Conservation (phyloP, 208 protist genomes). For the Wallacemonas sp. region DNA sequence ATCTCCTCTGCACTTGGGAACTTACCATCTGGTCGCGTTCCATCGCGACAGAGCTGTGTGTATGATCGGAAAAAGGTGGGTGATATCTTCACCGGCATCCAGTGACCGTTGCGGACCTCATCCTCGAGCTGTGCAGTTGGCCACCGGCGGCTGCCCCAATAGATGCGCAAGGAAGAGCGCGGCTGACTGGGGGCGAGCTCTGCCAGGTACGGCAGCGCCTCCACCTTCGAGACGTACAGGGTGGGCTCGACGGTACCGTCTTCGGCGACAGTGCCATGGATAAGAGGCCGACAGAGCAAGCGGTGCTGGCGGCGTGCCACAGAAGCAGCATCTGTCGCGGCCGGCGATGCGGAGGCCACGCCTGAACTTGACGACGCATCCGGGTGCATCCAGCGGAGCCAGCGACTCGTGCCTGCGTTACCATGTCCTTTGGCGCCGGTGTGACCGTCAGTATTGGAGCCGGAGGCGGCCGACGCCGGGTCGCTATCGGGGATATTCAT, state of each 20-base stretch:
- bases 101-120: slow-evolving; percentile 85
- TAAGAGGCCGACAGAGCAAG: slow-evolving; percentile 67
- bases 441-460: background rate
- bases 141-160: slow-evolving; percentile 88
- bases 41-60: slow-evolving; percentile 19
- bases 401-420: slow-evolving; percentile 1
- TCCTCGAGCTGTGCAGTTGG: slow-evolving; percentile 67
- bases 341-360: background rate
- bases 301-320: slow-evolving; percentile 32
- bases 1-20: slow-evolving; percentile 77
- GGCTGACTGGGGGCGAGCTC: slow-evolving; percentile 63
- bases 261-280: slow-evolving; percentile 38
- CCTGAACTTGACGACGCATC: background rate
- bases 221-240: slow-evolving; percentile 76
- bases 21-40: slow-evolving; percentile 24
- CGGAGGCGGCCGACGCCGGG: slow-evolving; percentile 9
- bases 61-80: slow-evolving; percentile 81
- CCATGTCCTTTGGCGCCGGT: background rate
- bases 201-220: slow-evolving; percentile 80
- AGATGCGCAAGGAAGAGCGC: slow-evolving; percentile 77
- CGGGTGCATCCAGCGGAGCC: slow-evolving; percentile 1
- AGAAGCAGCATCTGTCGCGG: background rate
- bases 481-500: slow-evolving; percentile 16
- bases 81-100: slow-evolving; percentile 78
- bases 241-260: slow-evolving; percentile 72